Percentiles rank a stretch among this genome's conserved stretches.
These are phyloP conservation scores for Cercospora sojina DNA, from an alignment of 2,329 filamentous ascomycete genomes.

Conservation along the genomic window DNA sequence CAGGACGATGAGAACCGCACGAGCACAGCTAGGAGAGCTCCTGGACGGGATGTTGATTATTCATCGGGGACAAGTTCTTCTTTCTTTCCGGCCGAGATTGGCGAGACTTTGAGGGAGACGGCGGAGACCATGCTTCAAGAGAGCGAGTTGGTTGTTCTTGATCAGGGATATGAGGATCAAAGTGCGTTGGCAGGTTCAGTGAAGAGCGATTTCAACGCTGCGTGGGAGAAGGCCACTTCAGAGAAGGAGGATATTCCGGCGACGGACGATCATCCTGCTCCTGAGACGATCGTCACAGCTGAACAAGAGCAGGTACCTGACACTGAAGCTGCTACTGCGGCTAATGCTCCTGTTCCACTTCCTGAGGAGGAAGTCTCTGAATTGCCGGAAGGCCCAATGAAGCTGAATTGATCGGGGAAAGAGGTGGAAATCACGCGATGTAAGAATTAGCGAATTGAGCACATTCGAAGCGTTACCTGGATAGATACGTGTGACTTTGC, in stretches of 20 bases:
- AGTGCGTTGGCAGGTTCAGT: slow-evolving; percentile 8
- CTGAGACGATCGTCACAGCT: background rate
- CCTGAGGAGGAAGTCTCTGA: background rate
- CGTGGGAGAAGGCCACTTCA: slow-evolving; percentile 24
- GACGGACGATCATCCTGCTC: background rate
- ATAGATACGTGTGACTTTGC: background rate
- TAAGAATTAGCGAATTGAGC: slow-evolving; percentile 1
- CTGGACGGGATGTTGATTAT: slow-evolving; percentile 1
- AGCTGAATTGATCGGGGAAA: background rate
- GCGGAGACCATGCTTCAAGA: slow-evolving; percentile 23
- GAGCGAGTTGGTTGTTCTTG: slow-evolving; percentile 25
- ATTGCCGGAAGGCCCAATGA: background rate
- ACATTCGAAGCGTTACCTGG: background rate
- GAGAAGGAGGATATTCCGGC: background rate
- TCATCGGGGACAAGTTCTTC: slow-evolving; percentile 20
- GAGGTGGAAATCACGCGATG: background rate
- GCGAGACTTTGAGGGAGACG: slow-evolving; percentile 14
- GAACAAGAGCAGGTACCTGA: background rate
- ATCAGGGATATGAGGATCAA: slow-evolving; percentile 19
- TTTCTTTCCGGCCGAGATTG: slow-evolving; percentile 16
- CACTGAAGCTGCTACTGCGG: background rate
- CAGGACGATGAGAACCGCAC: slow-evolving; percentile 29
- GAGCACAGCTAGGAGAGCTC: background rate
- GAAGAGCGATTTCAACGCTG: slow-evolving; percentile 24
- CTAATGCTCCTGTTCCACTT: background rate